phyloP scores from a whole-genome alignment of 768 basidiomycete genomes.

The Psilocybe azurescens region DNA sequence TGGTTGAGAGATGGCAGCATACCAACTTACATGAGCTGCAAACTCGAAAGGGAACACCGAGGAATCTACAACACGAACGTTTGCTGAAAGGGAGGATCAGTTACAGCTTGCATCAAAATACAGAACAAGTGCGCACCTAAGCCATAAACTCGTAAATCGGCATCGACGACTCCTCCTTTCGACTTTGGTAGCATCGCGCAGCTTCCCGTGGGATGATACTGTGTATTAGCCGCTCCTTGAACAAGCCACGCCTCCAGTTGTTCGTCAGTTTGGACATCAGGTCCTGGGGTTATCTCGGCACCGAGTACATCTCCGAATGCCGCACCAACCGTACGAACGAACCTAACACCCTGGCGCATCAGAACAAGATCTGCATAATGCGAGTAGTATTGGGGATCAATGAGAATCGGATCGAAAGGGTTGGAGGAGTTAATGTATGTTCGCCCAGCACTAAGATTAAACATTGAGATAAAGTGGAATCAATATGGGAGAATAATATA shows the following conservation, averaged over 20 bases:
- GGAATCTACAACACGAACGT: constrained; percentile 63
- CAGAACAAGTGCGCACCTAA: neutral
- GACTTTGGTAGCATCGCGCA: constrained; percentile 35
- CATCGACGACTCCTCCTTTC: constrained; percentile 39
- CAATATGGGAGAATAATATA: constrained; percentile 19
- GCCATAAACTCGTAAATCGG: constrained; percentile 37
- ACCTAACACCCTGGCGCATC: constrained; percentile 64
- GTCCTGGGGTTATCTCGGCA: constrained; percentile 27
- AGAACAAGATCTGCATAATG: constrained; percentile 54
- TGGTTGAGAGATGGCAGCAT: neutral
- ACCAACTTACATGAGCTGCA: constrained; percentile 32
- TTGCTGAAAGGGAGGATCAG: constrained; percentile 25
- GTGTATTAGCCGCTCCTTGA: constrained; percentile 46
- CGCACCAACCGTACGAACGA: constrained; percentile 60
- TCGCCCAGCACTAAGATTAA: constrained; percentile 19
- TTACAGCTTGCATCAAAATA: neutral
- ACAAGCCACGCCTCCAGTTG: constrained; percentile 58
- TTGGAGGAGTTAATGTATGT: constrained; percentile 64
- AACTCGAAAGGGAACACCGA: constrained; percentile 58
- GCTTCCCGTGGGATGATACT: constrained; percentile 58
- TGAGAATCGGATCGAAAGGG: constrained; percentile 61
- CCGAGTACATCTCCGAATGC: constrained; percentile 52
- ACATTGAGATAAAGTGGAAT: neutral
- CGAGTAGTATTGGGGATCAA: constrained; percentile 71
- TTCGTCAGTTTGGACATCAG: constrained; percentile 53